A percentile compares a stretch with the other conserved stretches of the same genome.
phyloP scores from a whole-genome alignment of 805 yeast genomes.

The Yamadazyma ubonensis region DNA sequence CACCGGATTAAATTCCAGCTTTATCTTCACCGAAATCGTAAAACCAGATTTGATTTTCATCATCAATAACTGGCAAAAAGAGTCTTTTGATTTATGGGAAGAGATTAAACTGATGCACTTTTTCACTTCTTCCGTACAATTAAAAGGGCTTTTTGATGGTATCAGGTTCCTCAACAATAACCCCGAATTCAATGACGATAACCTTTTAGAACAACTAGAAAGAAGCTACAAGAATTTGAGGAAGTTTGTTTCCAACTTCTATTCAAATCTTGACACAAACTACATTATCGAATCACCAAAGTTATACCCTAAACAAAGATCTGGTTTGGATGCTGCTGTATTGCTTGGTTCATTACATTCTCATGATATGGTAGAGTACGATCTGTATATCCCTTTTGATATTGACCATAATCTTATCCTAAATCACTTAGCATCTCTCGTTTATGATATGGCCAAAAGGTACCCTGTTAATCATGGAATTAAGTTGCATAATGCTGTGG shows the following conservation, averaged over 20 bases:
- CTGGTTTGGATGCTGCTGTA: conserved; percentile 79
- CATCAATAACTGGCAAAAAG: conserved; percentile 55
- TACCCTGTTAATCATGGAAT: conserved; percentile 71
- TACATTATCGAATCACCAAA: conserved; percentile 72
- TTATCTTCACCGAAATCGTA: conserved; percentile 52
- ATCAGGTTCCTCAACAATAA: conserved; percentile 31
- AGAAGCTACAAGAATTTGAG: conserved; percentile 33
- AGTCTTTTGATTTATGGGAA: conserved; percentile 93
- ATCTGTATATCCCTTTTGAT: conserved; percentile 55
- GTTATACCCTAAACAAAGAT: conserved; percentile 43
- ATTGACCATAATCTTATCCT: conserved; percentile 56
- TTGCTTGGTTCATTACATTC: conserved; percentile 53
- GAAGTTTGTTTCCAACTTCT: conserved; percentile 37
- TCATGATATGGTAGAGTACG: conserved; percentile 40
- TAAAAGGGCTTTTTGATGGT: conserved; percentile 63
- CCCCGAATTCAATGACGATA: conserved; percentile 18
- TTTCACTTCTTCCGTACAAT: conserved; percentile 74
- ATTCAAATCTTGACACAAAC: conserved; percentile 17
- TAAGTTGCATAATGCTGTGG: conserved; percentile 46
- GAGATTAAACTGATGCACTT: conserved; percentile 75
- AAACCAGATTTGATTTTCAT: conserved; percentile 72
- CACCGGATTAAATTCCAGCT: conserved; percentile 20
- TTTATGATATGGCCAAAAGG: conserved; percentile 65
- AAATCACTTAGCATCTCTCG: conserved; percentile 62
- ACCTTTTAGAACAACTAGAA: conserved; percentile 29